phyloP scores from a whole-genome alignment of 2,329 filamentous ascomycete species.

The Pseudofabraea citricarpa region DNA sequence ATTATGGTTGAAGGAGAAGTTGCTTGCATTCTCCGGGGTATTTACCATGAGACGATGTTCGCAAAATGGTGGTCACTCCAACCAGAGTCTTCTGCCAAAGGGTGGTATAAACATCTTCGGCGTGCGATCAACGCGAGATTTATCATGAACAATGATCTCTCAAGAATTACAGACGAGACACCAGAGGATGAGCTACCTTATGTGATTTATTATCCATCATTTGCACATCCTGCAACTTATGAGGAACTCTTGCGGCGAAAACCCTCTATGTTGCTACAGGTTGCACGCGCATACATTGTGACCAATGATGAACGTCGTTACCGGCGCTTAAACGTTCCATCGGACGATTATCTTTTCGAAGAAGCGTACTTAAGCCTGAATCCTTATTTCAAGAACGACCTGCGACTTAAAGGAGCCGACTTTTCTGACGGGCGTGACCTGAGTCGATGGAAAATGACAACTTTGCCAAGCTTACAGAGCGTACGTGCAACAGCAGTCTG shows the following conservation, averaged over 20 bases:
- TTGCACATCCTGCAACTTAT: not conserved
- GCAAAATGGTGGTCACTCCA: slow-evolving; percentile 28
- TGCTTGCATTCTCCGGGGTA: slow-evolving; percentile 22
- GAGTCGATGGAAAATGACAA: not conserved
- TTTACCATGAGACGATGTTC: slow-evolving; percentile 32
- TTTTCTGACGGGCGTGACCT: not conserved
- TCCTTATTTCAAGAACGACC: not conserved
- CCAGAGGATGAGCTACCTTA: not conserved
- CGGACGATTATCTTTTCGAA: not conserved
- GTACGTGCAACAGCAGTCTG: not conserved
- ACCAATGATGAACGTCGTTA: not conserved
- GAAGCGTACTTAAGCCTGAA: slow-evolving; percentile 13
- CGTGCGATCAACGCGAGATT: slow-evolving; percentile 22
- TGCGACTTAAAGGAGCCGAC: not conserved
- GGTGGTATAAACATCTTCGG: not conserved
- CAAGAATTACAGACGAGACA: slow-evolving; percentile 1
- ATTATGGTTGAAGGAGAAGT: slow-evolving; percentile 17
- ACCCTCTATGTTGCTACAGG: slow-evolving; percentile 1
- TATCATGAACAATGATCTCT: slow-evolving; percentile 27
- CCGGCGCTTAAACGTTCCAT: not conserved
- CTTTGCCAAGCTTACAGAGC: not conserved
- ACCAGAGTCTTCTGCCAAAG: not conserved
- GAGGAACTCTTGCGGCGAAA: not conserved
- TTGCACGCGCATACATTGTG: slow-evolving; percentile 1
- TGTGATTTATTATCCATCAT: slow-evolving; percentile 1